Base-by-base conservation (phyloP, 352 stramenopile genomes). In the Pythium scleroteichum region DNA sequence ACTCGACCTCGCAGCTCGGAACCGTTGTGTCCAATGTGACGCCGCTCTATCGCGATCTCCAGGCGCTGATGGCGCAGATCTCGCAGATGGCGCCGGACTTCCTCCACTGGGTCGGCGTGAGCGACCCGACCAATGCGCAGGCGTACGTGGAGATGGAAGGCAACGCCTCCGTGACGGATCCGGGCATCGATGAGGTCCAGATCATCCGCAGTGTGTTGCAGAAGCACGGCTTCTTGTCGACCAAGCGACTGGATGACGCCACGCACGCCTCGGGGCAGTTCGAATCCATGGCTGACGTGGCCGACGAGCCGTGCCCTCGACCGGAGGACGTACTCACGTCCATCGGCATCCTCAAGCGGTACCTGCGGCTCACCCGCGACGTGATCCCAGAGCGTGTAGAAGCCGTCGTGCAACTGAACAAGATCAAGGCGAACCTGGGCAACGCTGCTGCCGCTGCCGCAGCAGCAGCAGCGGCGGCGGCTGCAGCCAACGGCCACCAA, bases 171-270 rank as follows among this genome's bases (percentile, higher is more conserved):
- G 85, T 92, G 55, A 90, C 77, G 0, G 85, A 94, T 47, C 69
- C 81, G 39, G 82, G 81, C 40, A 85, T 94, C 42, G 85, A 94
- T 54, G 85, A 94, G 52, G 72, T 85, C 20, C 82, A 92, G 63
- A 92, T 94, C 56, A 91, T 94, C 46, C 82, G 81, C 40, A 82
- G 76, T 20, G 85, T 94, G 44, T 69, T 94, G 9, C 76, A 92
- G 58, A 94, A 92, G 57, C 83, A 92, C 57, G 85, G 82, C 22
- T 91, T 79, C 22, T 64, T 92, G 35, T 79, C 71, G 23, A 85
- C 83, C 13, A 87, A 83, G 55, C 75, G 72, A 33, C 67, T 91
- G 39, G 76, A 89, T 45, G 78, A 88, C 27, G 73, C 76, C 9
- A 83, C 68, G 24, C 75, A 75, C 40, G 67, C 70, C 13, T 63